Evolutionary conservation across 2,329 filamentous ascomycete genomes (phyloP), one percentile per base, ranked within the genome.

Genomic region (Ophioceras dolichostomum): DNA sequence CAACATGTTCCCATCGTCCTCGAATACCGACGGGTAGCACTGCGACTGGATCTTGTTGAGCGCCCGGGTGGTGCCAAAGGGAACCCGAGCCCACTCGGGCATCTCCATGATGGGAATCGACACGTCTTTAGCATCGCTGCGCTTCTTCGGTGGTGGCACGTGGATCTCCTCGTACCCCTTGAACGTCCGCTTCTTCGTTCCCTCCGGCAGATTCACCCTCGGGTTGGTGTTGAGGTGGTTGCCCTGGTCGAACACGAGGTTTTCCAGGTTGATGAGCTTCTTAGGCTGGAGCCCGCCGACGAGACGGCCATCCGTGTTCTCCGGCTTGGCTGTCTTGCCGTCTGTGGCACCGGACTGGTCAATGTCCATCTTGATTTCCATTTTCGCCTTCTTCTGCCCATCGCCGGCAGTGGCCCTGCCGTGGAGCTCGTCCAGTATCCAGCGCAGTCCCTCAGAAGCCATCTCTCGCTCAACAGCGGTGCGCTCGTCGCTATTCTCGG

Each of bases 151-250:
- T 5, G 86, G 76, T 7, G 91, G 91, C 4, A 98, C 88, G 54
- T 98, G 91, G 41, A 96, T 95, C 54, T 98, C 91, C 59, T 98
- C 91, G 48, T 96, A 98, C 24, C 91, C 91, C 59, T 98, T 98
- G 64, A 95, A 95, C 0, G 84, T 86, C 34, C 87, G 76, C 59
- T 96, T 95, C 0, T 85, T 95, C 2, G 91, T 94, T 10, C 91
- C 91, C 55, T 94, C 86, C 0, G 91, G 91, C 16, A 98, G 70
- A 44, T 83, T 82, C 33, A 98, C 91, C 54, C 87, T 95, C 6
- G 87, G 83, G 50, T 98, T 98, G n/a, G 91, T 96, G 89, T 96
- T 98, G 31, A 98, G 70, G 64, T 98, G 91, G 51, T 96, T 98
- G 37, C 91, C 91, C 60, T 96, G 89, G 49, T 96, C 91, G 54